Evolutionary conservation across 148 eudicot species (phyloP).

Genomic region (Rheum nobile): DNA sequence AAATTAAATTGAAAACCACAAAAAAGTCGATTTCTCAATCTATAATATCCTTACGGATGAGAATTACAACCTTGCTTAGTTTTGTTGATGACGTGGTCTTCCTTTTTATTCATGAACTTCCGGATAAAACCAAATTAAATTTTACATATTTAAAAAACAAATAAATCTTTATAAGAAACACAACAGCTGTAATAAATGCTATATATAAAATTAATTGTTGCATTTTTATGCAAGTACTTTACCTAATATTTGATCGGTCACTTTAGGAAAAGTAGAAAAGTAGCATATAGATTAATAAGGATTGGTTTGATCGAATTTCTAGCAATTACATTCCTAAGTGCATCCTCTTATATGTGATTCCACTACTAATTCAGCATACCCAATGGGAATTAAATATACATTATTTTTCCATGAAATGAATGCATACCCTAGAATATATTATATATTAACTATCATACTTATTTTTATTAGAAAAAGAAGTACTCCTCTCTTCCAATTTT

Average conservation of each 20-base stretch:
- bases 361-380: background rate
- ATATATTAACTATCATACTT: background rate
- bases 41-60: too few relatives aligned
- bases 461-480: background rate
- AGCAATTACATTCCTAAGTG: background rate
- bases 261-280: conserved; percentile 2
- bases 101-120: background rate
- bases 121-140: background rate
- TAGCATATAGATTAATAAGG: background rate
- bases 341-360: background rate
- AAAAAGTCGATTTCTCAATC: too few relatives aligned
- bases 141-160: background rate
- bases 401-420: background rate
- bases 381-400: background rate
- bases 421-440: background rate
- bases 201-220: background rate
- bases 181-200: background rate
- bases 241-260: conserved; percentile 4
- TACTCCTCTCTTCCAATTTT: too few relatives aligned
- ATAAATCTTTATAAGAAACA: background rate
- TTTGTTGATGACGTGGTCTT: too few relatives aligned
- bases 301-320: background rate
- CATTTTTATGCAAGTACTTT: background rate
- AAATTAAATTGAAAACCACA: too few relatives aligned
- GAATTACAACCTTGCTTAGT: too few relatives aligned